These are phyloP conservation scores for Crepidotus variabilis DNA, from an alignment of 768 basidiomycete genomes.

Conservation along the genomic window DNA sequence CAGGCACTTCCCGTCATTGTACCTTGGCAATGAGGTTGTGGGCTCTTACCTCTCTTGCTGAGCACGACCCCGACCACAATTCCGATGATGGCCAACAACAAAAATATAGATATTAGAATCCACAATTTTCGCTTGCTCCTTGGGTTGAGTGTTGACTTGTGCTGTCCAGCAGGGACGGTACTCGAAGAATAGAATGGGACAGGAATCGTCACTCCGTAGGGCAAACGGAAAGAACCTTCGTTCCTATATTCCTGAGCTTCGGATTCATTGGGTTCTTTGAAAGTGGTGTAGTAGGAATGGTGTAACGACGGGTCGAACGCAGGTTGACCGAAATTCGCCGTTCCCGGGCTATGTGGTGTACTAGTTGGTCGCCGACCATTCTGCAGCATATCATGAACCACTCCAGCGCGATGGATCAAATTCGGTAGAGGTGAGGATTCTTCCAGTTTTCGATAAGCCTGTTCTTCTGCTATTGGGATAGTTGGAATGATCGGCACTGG, in stretches of 20 bases:
- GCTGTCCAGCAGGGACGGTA: neutral
- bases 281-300: neutral
- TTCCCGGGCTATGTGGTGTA: slow-evolving; percentile 9
- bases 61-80: slow-evolving; percentile 38
- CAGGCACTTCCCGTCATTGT: slow-evolving; percentile 49
- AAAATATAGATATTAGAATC: slow-evolving; percentile 14
- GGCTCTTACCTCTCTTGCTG: slow-evolving; percentile 13
- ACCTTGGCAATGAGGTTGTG: slow-evolving; percentile 30
- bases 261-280: neutral
- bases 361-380: slow-evolving; percentile 51
- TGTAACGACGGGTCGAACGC: neutral
- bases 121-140: neutral
- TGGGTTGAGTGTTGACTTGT: neutral
- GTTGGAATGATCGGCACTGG: slow-evolving; percentile 52
- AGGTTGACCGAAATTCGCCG: neutral
- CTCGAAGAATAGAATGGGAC: neutral
- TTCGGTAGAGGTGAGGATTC: slow-evolving; percentile 39
- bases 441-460: slow-evolving; percentile 40
- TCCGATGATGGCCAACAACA: slow-evolving; percentile 34
- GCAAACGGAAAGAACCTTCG: neutral
- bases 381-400: slow-evolving; percentile 46
- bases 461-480: slow-evolving; percentile 38
- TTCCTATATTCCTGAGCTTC: neutral
- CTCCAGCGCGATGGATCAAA: slow-evolving; percentile 46
- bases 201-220: neutral